These are phyloP conservation scores for Colletotrichum cuscutae DNA, from an alignment of 2,329 filamentous ascomycete species.

Conservation along the genomic window DNA sequence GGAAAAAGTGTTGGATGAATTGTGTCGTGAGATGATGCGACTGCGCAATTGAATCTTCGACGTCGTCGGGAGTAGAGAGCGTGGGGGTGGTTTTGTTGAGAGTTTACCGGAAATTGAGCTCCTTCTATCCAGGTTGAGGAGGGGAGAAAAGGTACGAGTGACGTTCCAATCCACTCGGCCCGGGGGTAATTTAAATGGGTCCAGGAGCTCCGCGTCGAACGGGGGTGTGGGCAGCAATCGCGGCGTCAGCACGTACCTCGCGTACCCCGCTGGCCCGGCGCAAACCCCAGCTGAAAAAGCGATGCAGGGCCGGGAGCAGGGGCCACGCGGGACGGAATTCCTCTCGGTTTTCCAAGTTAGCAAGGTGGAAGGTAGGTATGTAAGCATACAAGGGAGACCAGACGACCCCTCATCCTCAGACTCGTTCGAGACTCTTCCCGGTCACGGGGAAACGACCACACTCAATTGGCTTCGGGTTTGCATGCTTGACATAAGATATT, in stretches of 20 bases:
- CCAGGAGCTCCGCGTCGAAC: not conserved
- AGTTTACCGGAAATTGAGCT: not conserved
- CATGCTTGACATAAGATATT: not conserved
- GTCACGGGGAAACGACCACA: not conserved
- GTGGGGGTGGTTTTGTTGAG: not conserved
- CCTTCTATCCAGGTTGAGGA: not conserved
- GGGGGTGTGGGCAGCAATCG: not conserved
- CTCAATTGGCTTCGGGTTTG: not conserved
- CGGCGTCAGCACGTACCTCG: not conserved
- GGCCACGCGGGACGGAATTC: not conserved
- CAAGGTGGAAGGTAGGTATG: too few species aligned
- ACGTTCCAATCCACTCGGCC: conserved; percentile 16
- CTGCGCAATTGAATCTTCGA: not conserved
- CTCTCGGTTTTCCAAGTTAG: not conserved
- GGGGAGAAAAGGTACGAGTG: not conserved
- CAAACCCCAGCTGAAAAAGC: not conserved
- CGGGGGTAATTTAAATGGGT: conserved; percentile 5
- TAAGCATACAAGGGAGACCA: too few species aligned
- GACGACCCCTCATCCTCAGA: not conserved
- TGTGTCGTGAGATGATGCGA: not conserved
- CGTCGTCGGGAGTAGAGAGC: not conserved
- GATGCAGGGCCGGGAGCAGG: conserved; percentile 12
- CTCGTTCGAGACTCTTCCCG: not conserved
- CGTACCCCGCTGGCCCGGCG: not conserved
- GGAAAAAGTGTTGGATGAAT: too few species aligned